A percentile compares a stretch with the other conserved stretches of the same genome.
These are phyloP conservation scores for Komagataea norvegica DNA, from an alignment of 1,139 yeast genomes.

Conservation along the genomic window DNA sequence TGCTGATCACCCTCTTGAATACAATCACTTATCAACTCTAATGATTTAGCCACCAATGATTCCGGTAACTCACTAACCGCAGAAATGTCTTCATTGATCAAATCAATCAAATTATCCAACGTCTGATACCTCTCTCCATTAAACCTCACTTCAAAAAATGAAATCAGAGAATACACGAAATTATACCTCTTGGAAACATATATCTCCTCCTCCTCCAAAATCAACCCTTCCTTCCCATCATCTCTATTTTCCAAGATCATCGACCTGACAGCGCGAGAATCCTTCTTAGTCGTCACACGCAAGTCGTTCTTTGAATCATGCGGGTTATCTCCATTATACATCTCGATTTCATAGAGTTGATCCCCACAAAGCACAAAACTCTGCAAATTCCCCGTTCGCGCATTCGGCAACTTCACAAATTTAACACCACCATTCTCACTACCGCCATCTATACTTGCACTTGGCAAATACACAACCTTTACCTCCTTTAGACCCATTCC, in stretches of 20 bases:
- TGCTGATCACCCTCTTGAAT: constrained; percentile 42
- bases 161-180: constrained; percentile 38
- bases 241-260: constrained; percentile 31
- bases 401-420: constrained; percentile 14
- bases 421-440: background rate
- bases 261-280: constrained; percentile 28
- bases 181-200: constrained; percentile 42
- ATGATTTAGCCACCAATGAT: constrained; percentile 22
- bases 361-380: constrained; percentile 11
- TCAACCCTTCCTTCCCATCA: constrained; percentile 21
- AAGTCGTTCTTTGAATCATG: constrained; percentile 20
- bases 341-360: constrained; percentile 14
- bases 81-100: constrained; percentile 29
- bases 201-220: constrained; percentile 33
- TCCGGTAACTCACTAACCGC: constrained; percentile 32
- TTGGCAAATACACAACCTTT: constrained; percentile 14
- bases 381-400: constrained; percentile 8
- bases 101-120: constrained; percentile 47
- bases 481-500: constrained; percentile 10
- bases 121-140: constrained; percentile 35
- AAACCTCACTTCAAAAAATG: constrained; percentile 34
- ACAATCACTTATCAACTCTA: constrained; percentile 40
- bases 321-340: constrained; percentile 15
- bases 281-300: constrained; percentile 26
- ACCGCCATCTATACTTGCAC: too few species aligned